phyloP scores from a whole-genome alignment of 129 eudicot species.

The Scalesia atractyloides region DNA sequence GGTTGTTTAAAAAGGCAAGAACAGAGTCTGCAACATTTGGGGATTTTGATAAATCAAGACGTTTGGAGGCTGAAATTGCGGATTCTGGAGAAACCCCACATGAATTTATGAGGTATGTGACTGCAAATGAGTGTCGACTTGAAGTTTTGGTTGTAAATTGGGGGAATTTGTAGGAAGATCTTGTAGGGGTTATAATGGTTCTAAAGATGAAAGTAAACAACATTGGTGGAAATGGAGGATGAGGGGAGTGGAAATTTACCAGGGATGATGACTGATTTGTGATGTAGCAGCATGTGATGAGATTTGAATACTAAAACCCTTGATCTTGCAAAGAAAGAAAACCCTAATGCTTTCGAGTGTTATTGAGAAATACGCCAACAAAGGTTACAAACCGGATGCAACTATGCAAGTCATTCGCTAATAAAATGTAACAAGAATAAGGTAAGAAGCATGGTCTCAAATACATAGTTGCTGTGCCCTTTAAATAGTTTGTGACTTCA shows the following conservation, averaged over 20 bases:
- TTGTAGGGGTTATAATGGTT: conserved; percentile 11
- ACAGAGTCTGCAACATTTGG: conserved; percentile 38
- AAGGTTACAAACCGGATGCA: no score
- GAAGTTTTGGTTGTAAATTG: conserved; percentile 10
- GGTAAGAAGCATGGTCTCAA: no score
- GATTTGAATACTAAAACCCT: not conserved
- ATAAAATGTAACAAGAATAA: no score
- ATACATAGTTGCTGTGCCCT: no score
- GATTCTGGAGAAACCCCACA: conserved; percentile 47
- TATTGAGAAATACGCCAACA: no score
- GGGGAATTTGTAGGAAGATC: not conserved
- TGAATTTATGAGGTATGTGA: conserved; percentile 49
- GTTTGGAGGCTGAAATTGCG: conserved; percentile 35
- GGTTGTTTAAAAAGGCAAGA: conserved; percentile 32
- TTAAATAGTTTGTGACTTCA: no score
- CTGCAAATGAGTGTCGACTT: conserved; percentile 28
- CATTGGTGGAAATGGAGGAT: conserved; percentile 23
- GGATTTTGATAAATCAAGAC: conserved; percentile 32
- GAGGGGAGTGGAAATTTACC: conserved; percentile 12
- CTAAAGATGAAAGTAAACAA: conserved; percentile 30
- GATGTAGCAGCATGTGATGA: conserved; percentile 16
- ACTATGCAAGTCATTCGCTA: no score
- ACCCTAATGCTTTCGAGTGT: conserved; percentile 15
- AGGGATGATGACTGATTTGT: conserved; percentile 9
- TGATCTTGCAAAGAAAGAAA: conserved; percentile 5